Evolutionary conservation across 805 yeast genomes (phyloP).

Genomic region (Metschnikowia kofuensis): DNA sequence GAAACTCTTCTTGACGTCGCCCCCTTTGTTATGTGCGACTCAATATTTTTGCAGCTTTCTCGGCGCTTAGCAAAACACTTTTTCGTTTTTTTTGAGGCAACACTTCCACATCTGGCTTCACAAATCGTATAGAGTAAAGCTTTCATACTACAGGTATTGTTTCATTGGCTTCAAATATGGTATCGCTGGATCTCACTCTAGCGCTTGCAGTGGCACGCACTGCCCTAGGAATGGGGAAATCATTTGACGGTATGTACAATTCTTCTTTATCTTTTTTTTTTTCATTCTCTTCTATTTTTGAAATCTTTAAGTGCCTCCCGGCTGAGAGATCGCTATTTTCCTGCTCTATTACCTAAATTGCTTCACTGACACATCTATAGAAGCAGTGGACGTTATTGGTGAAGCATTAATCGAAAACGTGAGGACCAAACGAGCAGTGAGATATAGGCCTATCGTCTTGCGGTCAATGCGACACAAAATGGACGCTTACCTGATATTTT

Average conservation of each 20-base stretch:
- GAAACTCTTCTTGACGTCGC: too few species aligned
- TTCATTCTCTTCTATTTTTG: too few species aligned
- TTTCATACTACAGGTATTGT: too few species aligned
- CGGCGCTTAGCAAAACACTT: too few species aligned
- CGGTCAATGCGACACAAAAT: constrained; percentile 3
- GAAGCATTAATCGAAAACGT: background rate
- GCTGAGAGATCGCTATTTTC: background rate
- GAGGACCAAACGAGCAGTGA: background rate
- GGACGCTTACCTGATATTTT: constrained; percentile 3
- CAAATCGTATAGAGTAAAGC: too few species aligned
- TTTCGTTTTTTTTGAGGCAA: too few species aligned
- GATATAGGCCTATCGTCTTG: background rate
- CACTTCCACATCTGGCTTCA: too few species aligned
- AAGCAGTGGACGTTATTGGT: constrained; percentile 5
- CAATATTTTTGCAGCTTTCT: too few species aligned
- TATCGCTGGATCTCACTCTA: constrained; percentile 10
- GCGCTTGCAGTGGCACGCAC: constrained; percentile 15
- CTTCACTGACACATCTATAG: background rate
- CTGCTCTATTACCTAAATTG: background rate
- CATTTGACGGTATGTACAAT: constrained; percentile 11
- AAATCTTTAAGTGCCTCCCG: too few species aligned
- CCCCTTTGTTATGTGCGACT: too few species aligned
- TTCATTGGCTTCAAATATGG: constrained; percentile 1
- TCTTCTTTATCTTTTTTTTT: background rate
- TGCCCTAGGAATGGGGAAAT: constrained; percentile 2